phyloP scores from a whole-genome alignment of 495 filamentous ascomycete species.

The Annulohypoxylon moriforme region DNA sequence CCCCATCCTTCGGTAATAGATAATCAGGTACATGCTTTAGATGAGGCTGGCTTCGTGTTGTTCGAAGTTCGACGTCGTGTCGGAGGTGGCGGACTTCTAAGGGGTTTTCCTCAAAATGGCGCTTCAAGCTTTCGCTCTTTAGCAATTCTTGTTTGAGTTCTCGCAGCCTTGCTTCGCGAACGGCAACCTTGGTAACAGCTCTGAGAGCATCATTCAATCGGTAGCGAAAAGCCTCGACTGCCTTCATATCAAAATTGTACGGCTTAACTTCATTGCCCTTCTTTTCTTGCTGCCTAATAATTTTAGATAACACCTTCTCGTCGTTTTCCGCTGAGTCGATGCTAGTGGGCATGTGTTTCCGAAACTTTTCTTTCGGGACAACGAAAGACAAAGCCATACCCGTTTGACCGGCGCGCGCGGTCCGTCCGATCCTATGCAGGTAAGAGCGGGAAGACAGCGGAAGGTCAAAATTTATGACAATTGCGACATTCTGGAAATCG shows the following conservation, averaged over 20 bases:
- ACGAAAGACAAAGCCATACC: slow-evolving; percentile 97
- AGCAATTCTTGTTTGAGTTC: slow-evolving; percentile 91
- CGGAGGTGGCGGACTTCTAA: slow-evolving; percentile 85
- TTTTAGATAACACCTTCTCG: slow-evolving; percentile 80
- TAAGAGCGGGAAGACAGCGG: slow-evolving; percentile 91
- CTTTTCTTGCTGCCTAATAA: slow-evolving; percentile 76
- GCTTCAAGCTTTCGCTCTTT: slow-evolving; percentile 90
- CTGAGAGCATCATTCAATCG: slow-evolving; percentile 84
- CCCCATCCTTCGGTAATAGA: slow-evolving; percentile 83
- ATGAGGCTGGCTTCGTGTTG: slow-evolving; percentile 84
- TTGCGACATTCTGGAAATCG: slow-evolving; percentile 95
- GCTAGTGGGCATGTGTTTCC: slow-evolving; percentile 89
- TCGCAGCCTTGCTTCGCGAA: slow-evolving; percentile 87
- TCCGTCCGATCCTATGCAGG: slow-evolving; percentile 89
- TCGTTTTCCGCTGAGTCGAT: slow-evolving; percentile 79
- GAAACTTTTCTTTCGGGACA: slow-evolving; percentile 79
- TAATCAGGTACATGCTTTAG: slow-evolving; percentile 97
- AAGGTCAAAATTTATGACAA: slow-evolving; percentile 97
- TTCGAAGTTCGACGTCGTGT: slow-evolving; percentile 88
- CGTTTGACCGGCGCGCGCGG: slow-evolving; percentile 86
- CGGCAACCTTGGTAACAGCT: slow-evolving; percentile 64
- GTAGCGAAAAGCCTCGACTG: slow-evolving; percentile 93
- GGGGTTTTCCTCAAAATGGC: slow-evolving; percentile 98
- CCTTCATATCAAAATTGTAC: slow-evolving; percentile 93
- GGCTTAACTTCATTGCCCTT: slow-evolving; percentile 82